Evolutionary conservation across 805 yeast species (phyloP).

Genomic region (Yarrowia bubula): DNA sequence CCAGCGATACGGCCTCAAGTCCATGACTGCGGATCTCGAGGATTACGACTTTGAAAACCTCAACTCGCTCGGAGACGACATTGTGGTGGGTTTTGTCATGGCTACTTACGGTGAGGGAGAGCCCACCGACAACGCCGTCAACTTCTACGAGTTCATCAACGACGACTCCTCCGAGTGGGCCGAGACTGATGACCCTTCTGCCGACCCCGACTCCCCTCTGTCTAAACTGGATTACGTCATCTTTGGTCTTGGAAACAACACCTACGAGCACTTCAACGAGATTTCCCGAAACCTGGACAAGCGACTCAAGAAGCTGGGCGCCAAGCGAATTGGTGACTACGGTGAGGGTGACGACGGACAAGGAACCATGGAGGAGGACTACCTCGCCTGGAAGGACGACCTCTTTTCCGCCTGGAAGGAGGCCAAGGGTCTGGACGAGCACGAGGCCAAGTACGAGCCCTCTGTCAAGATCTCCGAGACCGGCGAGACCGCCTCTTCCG

Average conservation of each 20-base stretch:
- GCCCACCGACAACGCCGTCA: slow-evolving; percentile 91
- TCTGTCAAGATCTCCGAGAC: slow-evolving; percentile 44
- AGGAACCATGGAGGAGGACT: slow-evolving; percentile 95
- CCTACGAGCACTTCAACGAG: slow-evolving; percentile 88
- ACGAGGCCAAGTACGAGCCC: slow-evolving; percentile 77
- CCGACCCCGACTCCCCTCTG: slow-evolving; percentile 41
- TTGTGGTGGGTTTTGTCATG: slow-evolving; percentile 70
- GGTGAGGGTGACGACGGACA: slow-evolving; percentile 96
- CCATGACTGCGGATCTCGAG: slow-evolving; percentile 84
- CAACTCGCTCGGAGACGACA: slow-evolving; percentile 56
- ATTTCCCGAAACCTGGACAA: slow-evolving; percentile 59
- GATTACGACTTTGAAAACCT: slow-evolving; percentile 82
- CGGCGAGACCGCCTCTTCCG: slow-evolving; percentile 33
- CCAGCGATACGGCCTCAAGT: slow-evolving; percentile 73
- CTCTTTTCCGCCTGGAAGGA: slow-evolving; percentile 65
- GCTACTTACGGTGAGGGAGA: slow-evolving; percentile 99
- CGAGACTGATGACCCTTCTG: slow-evolving; percentile 37
- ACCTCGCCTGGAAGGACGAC: slow-evolving; percentile 84
- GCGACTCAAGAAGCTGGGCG: slow-evolving; percentile 61
- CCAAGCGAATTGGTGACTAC: slow-evolving; percentile 64
- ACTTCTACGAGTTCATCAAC: slow-evolving; percentile 65
- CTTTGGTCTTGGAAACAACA: slow-evolving; percentile 92
- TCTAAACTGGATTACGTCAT: slow-evolving; percentile 62
- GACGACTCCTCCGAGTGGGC: slow-evolving; percentile 53
- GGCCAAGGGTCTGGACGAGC: slow-evolving; percentile 69